Base-by-base conservation (phyloP, 352 stramenopile species). In the Pythium brachiatum region DNA sequence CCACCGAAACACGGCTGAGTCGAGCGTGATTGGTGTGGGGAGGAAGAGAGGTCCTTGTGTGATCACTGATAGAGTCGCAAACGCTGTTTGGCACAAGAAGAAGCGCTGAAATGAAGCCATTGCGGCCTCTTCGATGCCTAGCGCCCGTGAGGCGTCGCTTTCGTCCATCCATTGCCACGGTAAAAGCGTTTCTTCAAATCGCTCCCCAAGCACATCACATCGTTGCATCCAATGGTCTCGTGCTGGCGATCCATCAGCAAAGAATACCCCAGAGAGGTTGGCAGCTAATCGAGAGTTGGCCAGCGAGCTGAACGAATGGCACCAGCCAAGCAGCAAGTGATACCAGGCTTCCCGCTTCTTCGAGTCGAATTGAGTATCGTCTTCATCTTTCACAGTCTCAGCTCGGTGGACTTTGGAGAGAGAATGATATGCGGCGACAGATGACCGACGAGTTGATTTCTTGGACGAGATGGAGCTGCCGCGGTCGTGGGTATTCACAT, bases 131-230 rank as follows among this genome's bases (percentile, higher is more conserved):
- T 73, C 60, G 36, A 69, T 69, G 16, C 57, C 60, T 0, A 73
- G 53, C 7, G 66, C 64, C 29, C 64, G 51, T n/a, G 74, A 74
- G 11, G 56, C 43, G 20, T 63, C 64, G 11, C 64, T 58, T 18
- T 62, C 76, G 38, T 89, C 78, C 6, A 86, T 15, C 82, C 82
- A 89, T 20, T 83, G 57, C 64, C 74, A 84, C 4, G 79, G 69
- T 16, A 79, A 41, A 1, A 74, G 16, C 2, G 73, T 60, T 31
- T 36, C 57, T 0, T 60, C 70, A 44, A 66, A 36, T 12, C 53
- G 53, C 8, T 78, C 68, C 0, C 64, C 65, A 32, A 76, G 60
- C 0, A 91, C 76, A 55, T 89, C 79, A 15, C 73, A 80, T 4
- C 68, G 64, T 21, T 80, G 54, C 43, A 74, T 62, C 79, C 79